Evolutionary conservation across 2,329 filamentous ascomycete species (phyloP).

Genomic region (Cryoendolithus antarcticus): DNA sequence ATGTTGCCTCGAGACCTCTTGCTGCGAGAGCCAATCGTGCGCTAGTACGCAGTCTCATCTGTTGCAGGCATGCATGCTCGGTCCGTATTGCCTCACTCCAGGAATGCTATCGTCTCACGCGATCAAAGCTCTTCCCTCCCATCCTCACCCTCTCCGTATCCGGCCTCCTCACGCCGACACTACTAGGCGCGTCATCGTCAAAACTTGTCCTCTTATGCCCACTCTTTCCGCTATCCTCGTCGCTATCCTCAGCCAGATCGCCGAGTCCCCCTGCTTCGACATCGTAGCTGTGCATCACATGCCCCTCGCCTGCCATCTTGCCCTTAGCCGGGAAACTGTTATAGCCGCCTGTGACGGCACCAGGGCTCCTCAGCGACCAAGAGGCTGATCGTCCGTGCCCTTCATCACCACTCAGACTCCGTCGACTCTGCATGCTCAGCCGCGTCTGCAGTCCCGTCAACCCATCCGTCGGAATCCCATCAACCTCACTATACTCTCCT

Average conservation of each 20-base stretch:
- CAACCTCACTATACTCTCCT: slow-evolving; percentile 38
- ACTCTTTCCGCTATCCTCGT: slow-evolving; percentile 39
- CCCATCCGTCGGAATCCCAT: slow-evolving; percentile 82
- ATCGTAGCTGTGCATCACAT: slow-evolving; percentile 80
- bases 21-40: too few relatives aligned
- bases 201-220: slow-evolving; percentile 22
- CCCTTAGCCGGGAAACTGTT: slow-evolving; percentile 23
- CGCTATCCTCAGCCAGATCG: slow-evolving; percentile 67
- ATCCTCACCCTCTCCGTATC: too few relatives aligned
- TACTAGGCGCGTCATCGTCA: slow-evolving; percentile 11
- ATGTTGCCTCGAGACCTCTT: too few relatives aligned
- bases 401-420: slow-evolving; percentile 43
- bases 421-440: slow-evolving; percentile 79
- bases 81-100: too few relatives aligned
- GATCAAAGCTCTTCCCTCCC: too few relatives aligned
- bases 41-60: too few relatives aligned
- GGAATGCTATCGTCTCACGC: too few relatives aligned
- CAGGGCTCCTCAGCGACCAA: slow-evolving; percentile 27
- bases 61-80: too few relatives aligned
- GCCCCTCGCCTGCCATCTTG: slow-evolving; percentile 22
- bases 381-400: slow-evolving; percentile 46
- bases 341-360: slow-evolving; percentile 30
- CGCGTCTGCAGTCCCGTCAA: slow-evolving; percentile 82
- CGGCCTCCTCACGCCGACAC: too few relatives aligned
- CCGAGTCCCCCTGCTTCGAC: slow-evolving; percentile 60